These are phyloP conservation scores for Trematosphaeria pertusa DNA, from an alignment of 2,329 filamentous ascomycete genomes.

Conservation along the genomic window DNA sequence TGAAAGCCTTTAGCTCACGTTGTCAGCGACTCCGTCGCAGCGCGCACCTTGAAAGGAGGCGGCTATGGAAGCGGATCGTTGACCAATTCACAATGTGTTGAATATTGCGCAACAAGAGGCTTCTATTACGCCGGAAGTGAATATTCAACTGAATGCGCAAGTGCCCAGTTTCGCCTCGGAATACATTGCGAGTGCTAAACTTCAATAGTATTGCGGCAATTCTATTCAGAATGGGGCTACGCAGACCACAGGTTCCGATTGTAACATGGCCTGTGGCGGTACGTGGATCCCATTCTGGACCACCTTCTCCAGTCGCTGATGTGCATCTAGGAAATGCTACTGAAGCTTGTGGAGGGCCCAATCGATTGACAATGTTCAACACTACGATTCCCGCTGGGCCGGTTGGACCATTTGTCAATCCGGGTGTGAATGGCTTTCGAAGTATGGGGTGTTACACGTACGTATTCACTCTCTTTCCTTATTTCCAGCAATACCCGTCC, in stretches of 20 bases:
- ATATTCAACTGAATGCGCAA: too few species aligned
- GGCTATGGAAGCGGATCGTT: constrained; percentile 9
- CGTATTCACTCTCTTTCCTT: constrained; percentile 8
- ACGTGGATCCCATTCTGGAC: not conserved
- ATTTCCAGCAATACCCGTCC: too few species aligned
- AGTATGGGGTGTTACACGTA: constrained; percentile 25
- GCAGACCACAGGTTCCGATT: constrained; percentile 9
- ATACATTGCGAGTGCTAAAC: too few species aligned
- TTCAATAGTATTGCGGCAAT: constrained; percentile 21
- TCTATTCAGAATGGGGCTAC: constrained; percentile 7
- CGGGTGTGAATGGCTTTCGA: constrained; percentile 21
- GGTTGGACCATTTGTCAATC: constrained; percentile 18
- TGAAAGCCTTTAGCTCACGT: constrained; percentile 2
- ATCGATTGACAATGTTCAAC: constrained; percentile 23
- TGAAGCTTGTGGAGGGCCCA: constrained; percentile 23
- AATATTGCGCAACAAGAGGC: constrained; percentile 13
- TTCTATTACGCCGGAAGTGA: constrained; percentile 21
- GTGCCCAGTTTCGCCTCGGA: too few species aligned
- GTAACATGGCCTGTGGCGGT: constrained; percentile 20
- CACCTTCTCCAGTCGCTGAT: not conserved
- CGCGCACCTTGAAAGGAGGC: constrained; percentile 7
- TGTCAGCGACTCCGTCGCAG: constrained; percentile 14
- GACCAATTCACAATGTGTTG: constrained; percentile 20
- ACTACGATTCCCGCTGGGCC: constrained; percentile 11
- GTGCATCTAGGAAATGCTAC: constrained; percentile 12